These are phyloP conservation scores for Sugiyamaella pinicola DNA, from an alignment of 1,139 yeast species.

Conservation along the genomic window DNA sequence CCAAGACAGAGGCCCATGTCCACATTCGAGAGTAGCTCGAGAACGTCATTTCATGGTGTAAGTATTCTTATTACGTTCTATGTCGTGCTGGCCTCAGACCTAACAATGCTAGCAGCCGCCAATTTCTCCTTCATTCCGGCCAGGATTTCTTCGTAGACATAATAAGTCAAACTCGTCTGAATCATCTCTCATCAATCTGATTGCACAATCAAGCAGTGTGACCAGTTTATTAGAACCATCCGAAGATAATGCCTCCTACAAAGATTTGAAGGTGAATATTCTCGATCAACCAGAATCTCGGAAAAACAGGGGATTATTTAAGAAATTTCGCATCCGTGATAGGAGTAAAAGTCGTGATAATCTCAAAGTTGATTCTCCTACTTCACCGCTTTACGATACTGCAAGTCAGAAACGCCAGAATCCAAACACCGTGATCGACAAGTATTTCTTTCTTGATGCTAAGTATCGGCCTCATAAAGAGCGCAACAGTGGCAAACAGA, in stretches of 20 bases:
- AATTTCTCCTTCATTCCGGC: slow-evolving; percentile 47
- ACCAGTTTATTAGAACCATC: slow-evolving; percentile 13
- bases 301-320: slow-evolving; percentile 25
- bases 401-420: not conserved
- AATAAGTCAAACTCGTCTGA: slow-evolving; percentile 61
- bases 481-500: slow-evolving; percentile 32
- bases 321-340: slow-evolving; percentile 26
- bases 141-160: slow-evolving; percentile 61
- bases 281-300: slow-evolving; percentile 14
- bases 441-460: slow-evolving; percentile 18
- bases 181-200: slow-evolving; percentile 34
- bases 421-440: slow-evolving; percentile 3
- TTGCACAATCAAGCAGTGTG: slow-evolving; percentile 5
- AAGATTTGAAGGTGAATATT: slow-evolving; percentile 5
- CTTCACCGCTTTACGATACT: slow-evolving; percentile 22
- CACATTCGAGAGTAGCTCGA: slow-evolving; percentile 23
- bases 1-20: slow-evolving; percentile 26
- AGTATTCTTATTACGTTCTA: slow-evolving; percentile 5
- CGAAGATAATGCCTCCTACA: slow-evolving; percentile 6
- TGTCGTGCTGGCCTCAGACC: not conserved
- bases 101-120: slow-evolving; percentile 39
- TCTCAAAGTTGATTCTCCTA: slow-evolving; percentile 26
- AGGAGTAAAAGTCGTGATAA: slow-evolving; percentile 29
- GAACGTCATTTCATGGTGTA: slow-evolving; percentile 22
- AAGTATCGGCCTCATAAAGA: slow-evolving; percentile 16